phyloP scores from a whole-genome alignment of 2,329 filamentous ascomycete genomes.

The Amylocarpus encephaloides region DNA sequence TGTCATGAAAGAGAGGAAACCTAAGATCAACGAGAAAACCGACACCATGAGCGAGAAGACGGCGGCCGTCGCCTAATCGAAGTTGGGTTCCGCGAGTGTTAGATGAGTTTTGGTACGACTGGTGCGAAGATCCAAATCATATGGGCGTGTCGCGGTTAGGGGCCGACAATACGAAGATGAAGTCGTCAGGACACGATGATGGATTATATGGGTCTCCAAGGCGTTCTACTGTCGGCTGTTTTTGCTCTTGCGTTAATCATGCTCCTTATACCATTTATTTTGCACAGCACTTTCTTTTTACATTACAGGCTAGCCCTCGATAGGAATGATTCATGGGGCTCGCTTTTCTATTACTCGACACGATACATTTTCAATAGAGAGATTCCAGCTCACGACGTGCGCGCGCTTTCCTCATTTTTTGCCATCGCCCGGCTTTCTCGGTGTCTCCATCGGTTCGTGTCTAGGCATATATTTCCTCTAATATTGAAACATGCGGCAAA shows the following conservation, averaged over 20 bases:
- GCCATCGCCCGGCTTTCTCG: no score
- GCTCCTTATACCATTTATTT: constrained; percentile 9
- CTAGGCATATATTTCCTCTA: no score
- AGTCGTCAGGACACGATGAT: neutral
- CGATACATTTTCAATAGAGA: neutral
- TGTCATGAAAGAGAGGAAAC: constrained; percentile 43
- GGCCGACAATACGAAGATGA: neutral
- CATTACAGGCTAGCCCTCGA: neutral
- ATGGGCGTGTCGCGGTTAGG: neutral
- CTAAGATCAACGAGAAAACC: constrained; percentile 15
- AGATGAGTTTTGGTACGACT: neutral
- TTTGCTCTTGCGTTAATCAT: constrained; percentile 7
- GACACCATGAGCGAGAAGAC: constrained; percentile 13
- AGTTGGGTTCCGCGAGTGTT: neutral
- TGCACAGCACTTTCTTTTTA: constrained; percentile 1
- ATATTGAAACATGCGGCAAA: no score
- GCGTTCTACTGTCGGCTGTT: constrained; percentile 4
- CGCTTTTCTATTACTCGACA: neutral
- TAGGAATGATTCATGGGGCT: neutral
- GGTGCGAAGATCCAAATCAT: neutral
- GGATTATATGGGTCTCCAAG: constrained; percentile 8
- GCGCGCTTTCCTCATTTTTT: neutral
- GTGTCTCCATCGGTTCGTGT: no score
- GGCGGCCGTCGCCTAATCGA: neutral
- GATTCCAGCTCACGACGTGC: neutral